Conservation (phyloP, 495 filamentous ascomycete genomes). For the Pyrenula massariospora region DNA sequence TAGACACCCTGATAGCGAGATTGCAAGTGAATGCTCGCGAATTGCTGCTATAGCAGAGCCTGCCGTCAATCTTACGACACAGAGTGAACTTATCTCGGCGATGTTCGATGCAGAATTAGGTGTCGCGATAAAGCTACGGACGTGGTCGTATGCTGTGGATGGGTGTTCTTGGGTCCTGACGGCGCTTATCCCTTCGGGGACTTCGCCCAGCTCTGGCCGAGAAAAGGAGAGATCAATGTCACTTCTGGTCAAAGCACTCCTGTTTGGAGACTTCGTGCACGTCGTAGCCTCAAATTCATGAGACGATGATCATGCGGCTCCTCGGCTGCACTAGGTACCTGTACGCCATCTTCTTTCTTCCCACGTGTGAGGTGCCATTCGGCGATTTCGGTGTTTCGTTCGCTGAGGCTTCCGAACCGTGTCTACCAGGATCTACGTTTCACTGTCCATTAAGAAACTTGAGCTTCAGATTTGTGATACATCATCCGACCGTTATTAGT, state of each 20-base stretch:
- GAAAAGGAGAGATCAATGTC: neutral
- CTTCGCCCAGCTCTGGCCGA: neutral
- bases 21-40: neutral
- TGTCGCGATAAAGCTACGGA: no score
- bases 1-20: neutral
- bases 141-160: no score
- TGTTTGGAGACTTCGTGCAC: neutral
- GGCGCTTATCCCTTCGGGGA: neutral
- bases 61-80: neutral
- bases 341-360: neutral
- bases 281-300: neutral
- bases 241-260: neutral
- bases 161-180: no score
- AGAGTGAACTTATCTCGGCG: neutral
- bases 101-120: neutral
- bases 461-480: no score
- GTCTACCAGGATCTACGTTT: neutral
- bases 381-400: neutral
- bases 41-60: neutral
- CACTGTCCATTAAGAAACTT: neutral
- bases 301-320: neutral
- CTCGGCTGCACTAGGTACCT: neutral
- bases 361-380: neutral
- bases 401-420: neutral
- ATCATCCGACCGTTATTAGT: no score